Percentiles rank a stretch among this genome's conserved stretches.
phyloP scores from a whole-genome alignment of 83 land plant species.

The Picea mariana region DNA sequence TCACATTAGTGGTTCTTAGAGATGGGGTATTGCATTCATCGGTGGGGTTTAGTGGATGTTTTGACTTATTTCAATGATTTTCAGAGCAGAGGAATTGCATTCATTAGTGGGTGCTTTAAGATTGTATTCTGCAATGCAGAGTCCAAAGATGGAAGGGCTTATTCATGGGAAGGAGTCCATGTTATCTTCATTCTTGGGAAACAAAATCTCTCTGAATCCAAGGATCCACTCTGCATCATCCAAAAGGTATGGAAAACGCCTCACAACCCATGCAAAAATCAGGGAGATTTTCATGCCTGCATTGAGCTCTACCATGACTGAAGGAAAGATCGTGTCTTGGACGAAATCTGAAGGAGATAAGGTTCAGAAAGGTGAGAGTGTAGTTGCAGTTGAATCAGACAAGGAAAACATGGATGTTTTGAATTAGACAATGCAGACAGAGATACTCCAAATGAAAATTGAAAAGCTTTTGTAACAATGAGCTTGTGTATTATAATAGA shows the following conservation, averaged over 20 bases:
- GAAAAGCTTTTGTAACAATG: too few relatives aligned
- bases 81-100: too few relatives aligned
- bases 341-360: too few relatives aligned
- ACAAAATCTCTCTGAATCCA: background rate
- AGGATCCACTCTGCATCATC: background rate
- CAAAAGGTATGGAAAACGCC: too few relatives aligned
- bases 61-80: too few relatives aligned
- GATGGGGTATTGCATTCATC: background rate
- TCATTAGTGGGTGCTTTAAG: too few relatives aligned
- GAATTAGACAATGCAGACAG: too few relatives aligned
- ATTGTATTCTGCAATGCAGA: background rate
- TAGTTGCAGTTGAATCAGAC: conserved; percentile 82
- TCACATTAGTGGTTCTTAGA: background rate
- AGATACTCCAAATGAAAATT: too few relatives aligned
- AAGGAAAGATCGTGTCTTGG: conserved; percentile 6
- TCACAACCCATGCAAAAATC: too few relatives aligned
- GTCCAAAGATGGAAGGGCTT: background rate
- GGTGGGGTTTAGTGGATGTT: too few relatives aligned
- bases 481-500: too few relatives aligned
- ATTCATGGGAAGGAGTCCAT: background rate
- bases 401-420: conserved; percentile 98
- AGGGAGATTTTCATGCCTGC: background rate
- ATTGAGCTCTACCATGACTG: conserved; percentile 39
- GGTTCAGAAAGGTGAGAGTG: too few relatives aligned
- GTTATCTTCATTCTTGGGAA: conserved; percentile 11